Evolutionary conservation across 805 yeast genomes (phyloP), one percentile per base, ranked within the genome.

Genomic region (Hanseniaspora jakobsenii): DNA sequence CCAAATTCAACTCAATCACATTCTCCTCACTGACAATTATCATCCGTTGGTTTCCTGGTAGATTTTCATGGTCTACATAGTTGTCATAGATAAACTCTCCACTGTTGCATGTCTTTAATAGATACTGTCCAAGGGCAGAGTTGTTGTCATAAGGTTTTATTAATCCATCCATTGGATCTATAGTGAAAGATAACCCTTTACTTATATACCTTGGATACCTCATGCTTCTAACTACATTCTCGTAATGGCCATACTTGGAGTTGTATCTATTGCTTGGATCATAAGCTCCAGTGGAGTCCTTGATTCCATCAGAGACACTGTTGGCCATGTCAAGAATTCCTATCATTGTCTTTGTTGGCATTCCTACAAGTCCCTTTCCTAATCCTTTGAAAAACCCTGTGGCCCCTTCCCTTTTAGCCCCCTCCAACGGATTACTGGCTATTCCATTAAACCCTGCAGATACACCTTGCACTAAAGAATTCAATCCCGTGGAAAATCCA

Each of bases 331-430:
- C 99, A 52, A 91, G 78, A 19, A 91, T 59, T 10, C 99, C 99
- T 52, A 89, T 86, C 0, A 95, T 95, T 0, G 97, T 84, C 65
- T 91, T 91, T 0, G 98, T 87, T 0, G 99, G 98, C 24, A 93
- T 64, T 0, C 98, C 98, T 47, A 91, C 75, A n/a, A 93, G 56
- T 10, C 98, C 99, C 55, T 79, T 82, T 3, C 98, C 98, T 3
- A 91, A 57, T 1, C 99, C 99, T 57, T 78, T 84, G 64, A 91
- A 75, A 59, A 91, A 89, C 0, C 98, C 99, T 3, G 77, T 66
- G 0, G 97, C 77, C 4, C 99, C 99, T 30, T 79, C 94, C 44
- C 73, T 69, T n/a, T 72, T 69, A 0, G 94, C 94, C 6, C 97
- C 98, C 53, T 81, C 80, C 48, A 83, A 71, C 2, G 99, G 98